Evolutionary conservation across 345 rosid genomes (phyloP).

Genomic region (Eucalyptus melliodora): DNA sequence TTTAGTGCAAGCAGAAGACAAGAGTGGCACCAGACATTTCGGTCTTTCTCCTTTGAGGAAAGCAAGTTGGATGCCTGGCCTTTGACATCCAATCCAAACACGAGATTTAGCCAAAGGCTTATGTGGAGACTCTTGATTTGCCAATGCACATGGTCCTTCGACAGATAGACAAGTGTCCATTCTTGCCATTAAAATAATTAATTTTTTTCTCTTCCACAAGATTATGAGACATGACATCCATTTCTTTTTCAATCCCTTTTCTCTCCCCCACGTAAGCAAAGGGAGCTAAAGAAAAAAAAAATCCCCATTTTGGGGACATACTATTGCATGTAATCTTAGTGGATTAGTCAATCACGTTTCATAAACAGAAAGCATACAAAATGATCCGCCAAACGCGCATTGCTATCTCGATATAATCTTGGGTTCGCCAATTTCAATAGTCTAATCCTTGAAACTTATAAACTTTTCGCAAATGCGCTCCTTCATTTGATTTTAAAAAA

Average conservation of each 20-base stretch:
- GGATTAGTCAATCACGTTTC: not conserved
- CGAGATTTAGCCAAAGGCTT: not conserved
- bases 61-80: not conserved
- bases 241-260: not conserved
- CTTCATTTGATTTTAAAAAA: not conserved
- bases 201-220: not conserved
- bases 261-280: not conserved
- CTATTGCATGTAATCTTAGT: not conserved
- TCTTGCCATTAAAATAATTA: not conserved
- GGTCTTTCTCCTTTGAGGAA: not conserved
- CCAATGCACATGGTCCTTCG: not conserved
- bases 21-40: not conserved
- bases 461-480: rapidly evolving
- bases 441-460: not conserved
- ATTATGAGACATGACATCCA: not conserved
- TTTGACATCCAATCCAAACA: not conserved
- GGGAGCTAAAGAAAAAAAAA: not conserved
- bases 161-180: not conserved
- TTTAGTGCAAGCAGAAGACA: not conserved
- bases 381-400: not conserved
- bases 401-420: not conserved
- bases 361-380: not conserved
- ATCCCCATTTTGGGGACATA: not conserved
- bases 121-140: not conserved
- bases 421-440: not conserved